phyloP scores from a whole-genome alignment of 2,329 filamentous ascomycete species.

The Ramichloridium luteum region DNA sequence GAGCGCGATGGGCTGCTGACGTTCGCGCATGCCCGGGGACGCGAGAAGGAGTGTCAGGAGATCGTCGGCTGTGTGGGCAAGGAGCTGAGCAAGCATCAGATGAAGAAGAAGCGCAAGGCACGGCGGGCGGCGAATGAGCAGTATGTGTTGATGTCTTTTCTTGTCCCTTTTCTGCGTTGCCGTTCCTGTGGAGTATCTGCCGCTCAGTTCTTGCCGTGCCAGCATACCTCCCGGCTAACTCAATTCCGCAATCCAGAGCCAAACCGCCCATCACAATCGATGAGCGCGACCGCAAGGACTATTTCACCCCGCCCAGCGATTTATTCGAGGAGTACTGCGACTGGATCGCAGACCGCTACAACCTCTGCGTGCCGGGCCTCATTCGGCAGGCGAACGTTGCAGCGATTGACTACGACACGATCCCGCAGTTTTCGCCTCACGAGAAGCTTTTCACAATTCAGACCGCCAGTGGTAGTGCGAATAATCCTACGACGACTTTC shows the following conservation, averaged over 20 bases:
- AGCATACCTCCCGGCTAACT: too few relatives aligned
- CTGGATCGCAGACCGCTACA: slow-evolving; percentile 29
- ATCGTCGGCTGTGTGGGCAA: slow-evolving; percentile 65
- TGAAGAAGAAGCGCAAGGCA: slow-evolving; percentile 47
- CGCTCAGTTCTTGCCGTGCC: too few relatives aligned
- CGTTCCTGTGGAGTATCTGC: too few relatives aligned
- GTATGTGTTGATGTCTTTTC: not conserved
- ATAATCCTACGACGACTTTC: too few relatives aligned
- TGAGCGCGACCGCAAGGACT: slow-evolving; percentile 37
- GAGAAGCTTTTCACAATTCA: slow-evolving; percentile 52
- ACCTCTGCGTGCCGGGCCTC: slow-evolving; percentile 37
- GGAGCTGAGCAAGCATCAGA: slow-evolving; percentile 65
- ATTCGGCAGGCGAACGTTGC: slow-evolving; percentile 49
- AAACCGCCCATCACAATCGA: slow-evolving; percentile 28
- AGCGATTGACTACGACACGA: slow-evolving; percentile 48
- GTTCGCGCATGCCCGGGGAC: slow-evolving; percentile 49
- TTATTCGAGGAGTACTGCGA: slow-evolving; percentile 33
- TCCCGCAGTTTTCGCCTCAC: slow-evolving; percentile 31
- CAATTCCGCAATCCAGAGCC: too few relatives aligned
- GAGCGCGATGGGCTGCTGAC: slow-evolving; percentile 63
- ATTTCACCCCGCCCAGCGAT: slow-evolving; percentile 30
- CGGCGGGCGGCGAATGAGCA: slow-evolving; percentile 1
- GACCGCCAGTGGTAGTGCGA: slow-evolving; percentile 40
- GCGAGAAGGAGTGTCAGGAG: slow-evolving; percentile 55
- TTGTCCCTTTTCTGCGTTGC: too few relatives aligned